phyloP scores from a whole-genome alignment of 169 alveolate species.

The Plasmodium vivax region DNA sequence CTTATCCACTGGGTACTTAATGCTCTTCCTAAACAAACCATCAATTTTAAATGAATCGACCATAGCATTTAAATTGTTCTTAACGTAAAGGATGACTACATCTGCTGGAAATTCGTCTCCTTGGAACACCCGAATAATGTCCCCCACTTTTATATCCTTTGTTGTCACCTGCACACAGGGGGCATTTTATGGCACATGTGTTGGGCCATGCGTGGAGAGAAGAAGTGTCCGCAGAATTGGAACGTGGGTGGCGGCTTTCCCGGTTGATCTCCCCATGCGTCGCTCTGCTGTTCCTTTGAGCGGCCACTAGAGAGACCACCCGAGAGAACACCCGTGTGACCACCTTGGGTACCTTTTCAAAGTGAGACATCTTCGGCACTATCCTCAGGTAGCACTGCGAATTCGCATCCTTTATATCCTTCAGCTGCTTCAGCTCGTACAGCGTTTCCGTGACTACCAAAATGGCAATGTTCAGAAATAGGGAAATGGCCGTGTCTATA shows the following conservation, averaged over 20 bases:
- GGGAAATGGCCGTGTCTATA: constrained; percentile 50
- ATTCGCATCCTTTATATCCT: constrained; percentile 68
- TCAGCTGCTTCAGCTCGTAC: constrained; percentile 46
- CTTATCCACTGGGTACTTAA: constrained; percentile 65
- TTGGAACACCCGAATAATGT: constrained; percentile 55
- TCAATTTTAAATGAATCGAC: constrained; percentile 69
- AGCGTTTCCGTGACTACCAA: constrained; percentile 60
- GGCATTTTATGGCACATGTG: not conserved
- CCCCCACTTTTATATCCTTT: constrained; percentile 72
- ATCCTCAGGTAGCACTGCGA: constrained; percentile 73
- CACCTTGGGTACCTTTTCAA: constrained; percentile 53
- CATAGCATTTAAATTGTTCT: constrained; percentile 62
- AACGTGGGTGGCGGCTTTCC: not conserved
- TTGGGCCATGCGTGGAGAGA: not conserved
- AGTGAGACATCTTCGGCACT: constrained; percentile 63
- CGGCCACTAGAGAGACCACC: not conserved
- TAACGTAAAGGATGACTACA: constrained; percentile 62
- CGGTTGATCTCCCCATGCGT: not conserved
- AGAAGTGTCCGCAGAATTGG: not conserved
- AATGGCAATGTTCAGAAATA: constrained; percentile 27
- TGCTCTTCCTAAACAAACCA: constrained; percentile 51
- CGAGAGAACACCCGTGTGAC: not conserved
- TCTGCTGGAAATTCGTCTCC: constrained; percentile 76
- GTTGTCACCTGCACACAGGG: constrained; percentile 60
- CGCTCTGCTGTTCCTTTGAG: not conserved